Evolutionary conservation across 495 filamentous ascomycete genomes (phyloP), one percentile per base, ranked within the genome.

Genomic region (Bacidia gigantensis): DNA sequence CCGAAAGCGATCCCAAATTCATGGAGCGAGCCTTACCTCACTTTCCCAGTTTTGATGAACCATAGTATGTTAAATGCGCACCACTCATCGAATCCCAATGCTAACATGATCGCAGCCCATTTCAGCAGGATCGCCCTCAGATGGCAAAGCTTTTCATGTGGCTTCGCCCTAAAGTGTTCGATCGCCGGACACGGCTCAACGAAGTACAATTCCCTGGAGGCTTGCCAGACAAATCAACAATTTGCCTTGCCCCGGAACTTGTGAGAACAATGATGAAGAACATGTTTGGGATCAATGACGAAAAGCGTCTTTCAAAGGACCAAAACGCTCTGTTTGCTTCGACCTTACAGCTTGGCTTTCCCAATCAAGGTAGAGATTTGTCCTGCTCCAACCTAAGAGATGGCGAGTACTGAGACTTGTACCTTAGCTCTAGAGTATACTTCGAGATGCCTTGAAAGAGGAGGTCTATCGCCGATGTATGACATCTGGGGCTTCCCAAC

Each of bases 1-100:
- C 50, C 25, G 50, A 57, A 20, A 43, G 46, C 11, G 43, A 50
- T 24, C 25, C 39, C 23, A 45, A 50, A 11, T 53, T 57, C 40
- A 26, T 57, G 40, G 18, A 29, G 0, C 7, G 52, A 3, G 55
- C 55, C 25, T 20, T 53, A 18, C 51, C 50, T 24, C 29, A 26
- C 3, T 42, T 57, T 14, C 55, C 55, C 10, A 46, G 53, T 26
- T 38, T 53, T 39, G 24, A 39, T 44, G 23, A 49, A 22, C 35
- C 25, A 24, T 26, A 35, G 55, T 57, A 35, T 53, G 55, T 45
- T 2, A 26, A 22, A 11, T 39, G 10, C 10, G n/a, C 32, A n/a
- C n/a, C n/a, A n/a, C n/a, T n/a, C n/a, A n/a, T n/a, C n/a, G n/a
- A n/a, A n/a, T n/a, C n/a, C n/a, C n/a, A n/a, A n/a, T n/a, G n/a